Evolutionary conservation across 1,139 yeast species (phyloP), one percentile per base, ranked within the genome.

Genomic region (Scheffersomyces cryptocercus): DNA sequence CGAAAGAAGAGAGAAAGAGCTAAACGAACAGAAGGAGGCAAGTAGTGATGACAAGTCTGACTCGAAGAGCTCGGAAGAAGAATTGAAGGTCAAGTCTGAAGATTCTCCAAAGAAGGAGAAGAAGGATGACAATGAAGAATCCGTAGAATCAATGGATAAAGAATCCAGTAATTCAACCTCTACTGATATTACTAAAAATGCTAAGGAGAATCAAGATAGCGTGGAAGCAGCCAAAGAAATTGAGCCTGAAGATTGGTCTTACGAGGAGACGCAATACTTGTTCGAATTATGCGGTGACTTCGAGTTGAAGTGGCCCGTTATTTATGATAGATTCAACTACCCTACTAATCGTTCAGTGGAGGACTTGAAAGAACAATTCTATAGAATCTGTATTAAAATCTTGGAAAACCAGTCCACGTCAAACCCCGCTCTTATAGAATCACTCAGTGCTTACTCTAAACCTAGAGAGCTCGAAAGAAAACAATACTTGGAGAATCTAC

Each of bases 231-330:
- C 41, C 10, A 45, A 38, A 26, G 29, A 40, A 8, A 42, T 37
- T 3, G 41, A 32, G 11, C 44, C 39, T 11, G 45, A 46, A 12
- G 66, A 61, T 14, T 91, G 98, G 97, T 68, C 80, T 2, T 88
- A 76, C 54, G 84, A 84, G 36, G 98, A 93, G 61, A 88, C 97
- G 0, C 70, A 70, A 39, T 81, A 86, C 48, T 67, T 93, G 24
- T 89, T 91, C 63, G 85, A 83, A 1, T 67, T 88, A 30, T 88
- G 96, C 50, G 65, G 72, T 33, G 77, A 75, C 1, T 91, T 80
- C 59, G 98, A 93, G 59, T 73, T 93, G 56, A 80, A 95, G 51
- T 93, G 99, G 98, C 80, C 85, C 9, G 84, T 90, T 1, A 81
- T 93, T 10, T 73, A 79, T 48, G 99, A 93, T 58, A 70, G 97